Percentiles rank a stretch among this genome's conserved stretches.
phyloP scores from a whole-genome alignment of 305 asterid genomes.

The Fraxinus greggii region DNA sequence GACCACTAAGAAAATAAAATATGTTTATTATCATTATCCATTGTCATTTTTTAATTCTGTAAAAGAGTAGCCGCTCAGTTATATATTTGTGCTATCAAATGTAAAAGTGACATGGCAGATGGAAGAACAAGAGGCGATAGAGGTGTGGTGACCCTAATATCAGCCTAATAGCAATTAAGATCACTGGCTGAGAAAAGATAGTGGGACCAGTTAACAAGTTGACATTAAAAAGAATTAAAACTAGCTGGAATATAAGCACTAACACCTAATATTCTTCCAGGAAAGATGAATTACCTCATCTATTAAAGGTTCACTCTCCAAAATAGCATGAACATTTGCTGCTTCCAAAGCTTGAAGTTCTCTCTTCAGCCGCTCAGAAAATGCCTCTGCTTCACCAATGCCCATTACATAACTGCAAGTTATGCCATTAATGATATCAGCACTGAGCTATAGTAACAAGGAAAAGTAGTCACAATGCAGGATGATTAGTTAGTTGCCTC shows the following conservation, averaged over 20 bases:
- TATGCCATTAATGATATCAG: constrained; percentile 18
- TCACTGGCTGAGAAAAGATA: constrained; percentile 4
- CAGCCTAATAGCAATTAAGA: constrained; percentile 1
- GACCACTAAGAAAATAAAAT: constrained; percentile 4
- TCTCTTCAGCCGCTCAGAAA: constrained; percentile 92
- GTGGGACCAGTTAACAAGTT: not conserved
- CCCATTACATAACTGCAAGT: constrained; percentile 91
- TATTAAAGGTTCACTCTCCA: constrained; percentile 85
- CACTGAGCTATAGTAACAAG: constrained; percentile 14
- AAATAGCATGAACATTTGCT: constrained; percentile 90
- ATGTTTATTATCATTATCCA: not conserved
- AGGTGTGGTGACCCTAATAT: not conserved
- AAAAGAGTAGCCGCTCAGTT: not conserved
- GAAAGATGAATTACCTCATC: constrained; percentile 53
- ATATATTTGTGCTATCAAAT: not conserved
- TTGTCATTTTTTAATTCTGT: not conserved
- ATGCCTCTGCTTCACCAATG: constrained; percentile 96
- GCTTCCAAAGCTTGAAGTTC: constrained; percentile 99
- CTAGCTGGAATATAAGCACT: constrained; percentile 20
- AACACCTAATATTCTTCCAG: not conserved
- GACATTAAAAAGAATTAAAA: constrained; percentile 7
- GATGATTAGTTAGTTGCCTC: not conserved
- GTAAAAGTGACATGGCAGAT: constrained; percentile 10
- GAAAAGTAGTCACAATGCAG: constrained; percentile 3
- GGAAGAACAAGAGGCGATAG: not conserved